Evolutionary conservation across 2,329 filamentous ascomycete genomes (phyloP), one percentile per base, ranked within the genome.

Genomic region (Periconia sp.): DNA sequence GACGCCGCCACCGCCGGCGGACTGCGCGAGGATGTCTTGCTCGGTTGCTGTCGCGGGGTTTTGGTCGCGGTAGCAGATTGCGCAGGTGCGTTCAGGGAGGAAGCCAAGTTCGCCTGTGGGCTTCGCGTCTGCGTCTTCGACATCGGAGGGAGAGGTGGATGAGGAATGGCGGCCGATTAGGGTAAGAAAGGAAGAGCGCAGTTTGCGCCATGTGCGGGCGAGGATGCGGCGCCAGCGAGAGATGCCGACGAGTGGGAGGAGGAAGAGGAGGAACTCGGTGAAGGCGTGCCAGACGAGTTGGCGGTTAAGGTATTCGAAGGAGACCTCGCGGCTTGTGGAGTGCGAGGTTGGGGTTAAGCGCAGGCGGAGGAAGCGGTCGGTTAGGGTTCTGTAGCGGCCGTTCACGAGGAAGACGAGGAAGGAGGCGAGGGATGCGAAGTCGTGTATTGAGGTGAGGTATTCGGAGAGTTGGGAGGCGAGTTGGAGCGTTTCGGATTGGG

Each of bases 271-370:
- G 65, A 99, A 99, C 72, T 99, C 94, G 23, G 94, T 99, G 67
- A 99, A 96, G n/a, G 94, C 94, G 75, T 99, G 94, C 94, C 94
- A 99, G 37, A 99, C 94, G 11, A 99, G 85, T 76, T 99, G 94
- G 45, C 94, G 87, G 73, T 99, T 99, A 47, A 97, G 84, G 68
- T 97, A 97, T 76, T 99, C 94, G 70, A 99, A 97, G 1, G 91
- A 96, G 23, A 99, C 92, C 74, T 97, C 92, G 31, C 93, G 84
- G 70, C 86, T 91, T 59, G 95, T 89, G 70, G 96, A 90, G 54
- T 72, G 91, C 2, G 89, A 92, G 6, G 90, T 89, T 8, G 94
- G 89, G 3, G 91, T 89, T 43, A 99, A 84, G 51, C 93, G 87
- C 74, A 99, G 87, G 54, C 90, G 84, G 50, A 99, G 79, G 11